Base-by-base conservation (phyloP, 2,329 filamentous ascomycete species). In the Hymenoscyphus repandus region DNA sequence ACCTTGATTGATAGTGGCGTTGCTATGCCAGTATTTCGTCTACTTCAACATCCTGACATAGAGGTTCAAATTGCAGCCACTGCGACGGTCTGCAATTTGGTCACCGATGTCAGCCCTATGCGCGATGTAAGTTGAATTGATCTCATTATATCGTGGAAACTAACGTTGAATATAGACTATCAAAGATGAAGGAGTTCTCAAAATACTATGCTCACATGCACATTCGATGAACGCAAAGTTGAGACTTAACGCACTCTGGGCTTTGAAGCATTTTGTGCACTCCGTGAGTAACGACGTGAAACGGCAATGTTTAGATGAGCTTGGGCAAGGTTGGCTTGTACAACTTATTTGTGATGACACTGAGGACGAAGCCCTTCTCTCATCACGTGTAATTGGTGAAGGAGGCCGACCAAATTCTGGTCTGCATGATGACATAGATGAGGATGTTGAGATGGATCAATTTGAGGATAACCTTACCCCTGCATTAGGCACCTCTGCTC, bases 71-170 rank as follows among this genome's bases (percentile, higher is more conserved):
- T 93, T 64, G 90, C 90, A 44, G 90, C 92, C 5, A 95, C 90
- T 0, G 85, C 87, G 33, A 85, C 86, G 6, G 80, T 95, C 36
- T 90, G 85, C 61, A 99, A 99, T 66, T 70, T 99, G 44, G 79
- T 95, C 5, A 75, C 90, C 42, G 89, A 95, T 56, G 88, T 95
- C 61, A 96, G 91, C 64, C 91, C 93, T 1, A 90, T 96, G 82
- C 85, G 89, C 68, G 83, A 90, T 66, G 89, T 92, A 68, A 73
- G 84, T 74, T 31, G 47, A 34, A 15, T 9, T 17, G 38, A 4
- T 18, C 11, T 32, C 50, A 31, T 39, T 49, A 37, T 17, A 3
- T 11, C 5, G 10, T 33, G 12, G 30, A 38, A 11, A 37, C 33
- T 37, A 31, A 46, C n/a, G 6, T 10, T 11, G 22, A 11, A 15